Base-by-base conservation (phyloP, 2,329 filamentous ascomycete species). In the Colletotrichum siamense region DNA sequence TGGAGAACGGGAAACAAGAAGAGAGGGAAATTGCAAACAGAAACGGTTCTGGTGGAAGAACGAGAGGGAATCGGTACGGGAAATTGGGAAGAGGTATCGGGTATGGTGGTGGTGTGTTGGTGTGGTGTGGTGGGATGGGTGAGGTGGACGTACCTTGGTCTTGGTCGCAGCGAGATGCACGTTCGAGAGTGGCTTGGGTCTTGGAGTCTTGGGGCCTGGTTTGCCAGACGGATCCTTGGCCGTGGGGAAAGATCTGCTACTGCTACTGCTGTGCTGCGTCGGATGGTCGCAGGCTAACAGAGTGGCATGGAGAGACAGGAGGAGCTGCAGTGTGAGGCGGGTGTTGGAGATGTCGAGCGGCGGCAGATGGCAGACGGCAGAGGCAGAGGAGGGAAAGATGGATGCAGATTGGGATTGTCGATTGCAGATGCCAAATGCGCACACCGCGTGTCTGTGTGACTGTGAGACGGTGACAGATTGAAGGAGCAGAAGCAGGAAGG, bases 151-250 rank as follows among this genome's bases (percentile, higher is more conserved):
- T 49, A 66, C 63, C 36, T 52, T 66, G 55, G 55, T 18, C 67
- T 62, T 61, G 34, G 49, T 49, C 34, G 32, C 63, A 26, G 62
- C 32, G 16, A 26, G 49, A 28, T 44, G 68, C 69, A 69, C 55
- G 57, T 64, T 64, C 36, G 32, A 61, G 30, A 34, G 64, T 76
- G 73, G 74, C 68, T 73, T 74, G 59, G 67, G 66, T 66, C 61
- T 74, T 68, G 69, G 8, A 69, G 69, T 16, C 70, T 67, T 16
- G 71, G 79, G 80, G 72, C 77, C 18, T 81, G 8, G 77, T 55
- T 32, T 49, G 9, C 49, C 18, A 49, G 44, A 18, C 44, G n/a
- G 52, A 18, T 63, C 57, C 28, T 49, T 39, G 57, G 57, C 32
- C 57, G 68, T 52, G 68, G 68, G 68, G 66, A 44, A 63, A 70